Conservation (phyloP, 805 yeast species). For the Lipomyces yamanashiensis region DNA sequence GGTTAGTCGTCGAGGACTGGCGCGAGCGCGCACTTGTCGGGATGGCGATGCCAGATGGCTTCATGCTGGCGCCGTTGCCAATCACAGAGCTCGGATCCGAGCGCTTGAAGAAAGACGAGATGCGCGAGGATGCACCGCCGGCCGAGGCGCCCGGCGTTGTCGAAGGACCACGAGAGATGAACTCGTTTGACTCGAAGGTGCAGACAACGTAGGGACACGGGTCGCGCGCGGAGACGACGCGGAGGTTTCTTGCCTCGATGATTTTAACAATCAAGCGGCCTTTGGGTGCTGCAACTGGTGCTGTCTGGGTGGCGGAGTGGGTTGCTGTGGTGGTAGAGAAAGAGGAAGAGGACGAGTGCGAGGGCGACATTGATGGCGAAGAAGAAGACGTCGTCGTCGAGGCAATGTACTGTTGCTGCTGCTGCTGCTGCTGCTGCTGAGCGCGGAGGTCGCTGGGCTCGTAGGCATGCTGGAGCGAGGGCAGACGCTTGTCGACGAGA, state of each 20-base stretch:
- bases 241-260: conserved; percentile 74
- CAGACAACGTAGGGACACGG: conserved; percentile 83
- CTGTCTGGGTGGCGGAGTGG: conserved; percentile 5
- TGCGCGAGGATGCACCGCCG: conserved; percentile 26
- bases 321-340: conserved; percentile 15
- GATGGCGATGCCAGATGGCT: conserved; percentile 42
- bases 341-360: conserved; percentile 24
- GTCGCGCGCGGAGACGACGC: conserved; percentile 54
- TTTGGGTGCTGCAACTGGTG: conserved; percentile 55
- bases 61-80: conserved; percentile 16
- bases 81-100: conserved; percentile 11
- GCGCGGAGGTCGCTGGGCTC: background rate
- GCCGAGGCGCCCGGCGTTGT: conserved; percentile 28
- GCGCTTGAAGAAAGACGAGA: conserved; percentile 26
- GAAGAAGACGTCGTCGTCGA: background rate
- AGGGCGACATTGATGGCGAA: conserved; percentile 9
- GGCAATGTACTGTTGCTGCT: background rate
- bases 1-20: conserved; percentile 32
- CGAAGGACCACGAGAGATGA: conserved; percentile 79
- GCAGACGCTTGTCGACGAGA: conserved; percentile 29
- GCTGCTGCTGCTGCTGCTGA: background rate
- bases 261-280: conserved; percentile 85
- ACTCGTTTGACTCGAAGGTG: conserved; percentile 89
- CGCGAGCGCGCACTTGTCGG: conserved; percentile 41
- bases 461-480: conserved; percentile 20